Percentiles rank a stretch among this genome's conserved stretches.
Conservation (phyloP, 345 rosid genomes). For the Acer negundo region DNA sequence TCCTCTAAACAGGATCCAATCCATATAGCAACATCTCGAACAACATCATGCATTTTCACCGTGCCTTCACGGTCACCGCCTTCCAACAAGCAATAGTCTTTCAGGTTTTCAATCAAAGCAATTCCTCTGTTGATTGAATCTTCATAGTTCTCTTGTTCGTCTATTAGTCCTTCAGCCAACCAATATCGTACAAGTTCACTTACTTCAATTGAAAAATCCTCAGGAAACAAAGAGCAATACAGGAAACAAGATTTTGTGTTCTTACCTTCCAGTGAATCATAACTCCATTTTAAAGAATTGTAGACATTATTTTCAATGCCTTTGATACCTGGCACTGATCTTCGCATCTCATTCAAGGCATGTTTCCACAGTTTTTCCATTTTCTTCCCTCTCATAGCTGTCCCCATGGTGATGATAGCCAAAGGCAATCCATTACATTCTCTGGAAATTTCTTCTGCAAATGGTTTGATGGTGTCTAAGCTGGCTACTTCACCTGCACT, state of each 20-base stretch:
- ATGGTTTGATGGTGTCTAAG: conserved; percentile 28
- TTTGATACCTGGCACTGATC: conserved; percentile 30
- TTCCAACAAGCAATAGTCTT: conserved; percentile 48
- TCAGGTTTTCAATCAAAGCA: conserved; percentile 43
- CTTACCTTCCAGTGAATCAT: conserved; percentile 24
- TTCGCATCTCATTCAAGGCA: conserved; percentile 36
- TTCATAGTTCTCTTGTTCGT: conserved; percentile 27
- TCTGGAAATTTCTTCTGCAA: conserved; percentile 28
- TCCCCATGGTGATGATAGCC: conserved; percentile 45
- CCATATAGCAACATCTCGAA: conserved; percentile 51
- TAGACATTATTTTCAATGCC: conserved; percentile 41
- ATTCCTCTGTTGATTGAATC: conserved; percentile 35
- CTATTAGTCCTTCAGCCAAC: conserved; percentile 47
- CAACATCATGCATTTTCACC: conserved; percentile 52
- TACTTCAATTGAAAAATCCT: conserved; percentile 37
- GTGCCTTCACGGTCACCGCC: conserved; percentile 33
- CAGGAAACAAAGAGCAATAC: conserved; percentile 47
- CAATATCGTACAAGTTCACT: conserved; percentile 43
- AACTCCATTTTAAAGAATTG: conserved; percentile 42
- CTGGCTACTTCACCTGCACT: conserved; percentile 20
- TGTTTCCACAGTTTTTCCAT: conserved; percentile 36
- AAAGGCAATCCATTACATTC: conserved; percentile 54
- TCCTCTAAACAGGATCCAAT: conserved; percentile 27
- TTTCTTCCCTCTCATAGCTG: conserved; percentile 39
- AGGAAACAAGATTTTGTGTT: conserved; percentile 45